Evolutionary conservation across 441 rosid species (phyloP).

Genomic region (Cnidoscolus chayamansa): DNA sequence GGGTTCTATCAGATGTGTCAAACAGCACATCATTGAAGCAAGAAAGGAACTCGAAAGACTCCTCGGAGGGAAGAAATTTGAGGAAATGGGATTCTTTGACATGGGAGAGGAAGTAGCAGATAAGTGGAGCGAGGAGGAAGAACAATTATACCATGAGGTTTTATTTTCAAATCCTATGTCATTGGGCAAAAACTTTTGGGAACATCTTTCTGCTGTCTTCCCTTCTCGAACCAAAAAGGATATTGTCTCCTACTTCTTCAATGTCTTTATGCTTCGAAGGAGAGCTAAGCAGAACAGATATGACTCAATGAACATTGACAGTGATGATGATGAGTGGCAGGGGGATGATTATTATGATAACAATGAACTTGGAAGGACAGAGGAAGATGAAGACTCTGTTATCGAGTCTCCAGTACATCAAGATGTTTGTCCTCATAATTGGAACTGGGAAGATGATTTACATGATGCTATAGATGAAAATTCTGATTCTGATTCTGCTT

Average conservation of each 20-base stretch:
- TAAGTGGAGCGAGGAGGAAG: conserved; percentile 44
- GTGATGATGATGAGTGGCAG: conserved; percentile 68
- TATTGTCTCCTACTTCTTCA: conserved; percentile 46
- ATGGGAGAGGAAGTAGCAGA: conserved; percentile 51
- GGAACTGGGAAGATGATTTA: conserved; percentile 16
- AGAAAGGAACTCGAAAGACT: conserved; percentile 31
- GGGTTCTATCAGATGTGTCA: conserved; percentile 45
- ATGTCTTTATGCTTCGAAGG: conserved; percentile 46
- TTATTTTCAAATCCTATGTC: conserved; percentile 42
- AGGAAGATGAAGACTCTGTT: conserved; percentile 43
- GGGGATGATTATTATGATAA: conserved; percentile 29
- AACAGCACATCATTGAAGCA: conserved; percentile 41
- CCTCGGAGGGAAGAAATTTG: conserved; percentile 39
- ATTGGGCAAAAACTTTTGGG: conserved; percentile 43
- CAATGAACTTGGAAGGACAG: conserved; percentile 25
- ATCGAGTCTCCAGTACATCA: conserved; percentile 36
- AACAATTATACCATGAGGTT: conserved; percentile 33
- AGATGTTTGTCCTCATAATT: conserved; percentile 16
- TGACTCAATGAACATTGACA: conserved; percentile 40
- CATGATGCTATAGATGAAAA: conserved; percentile 16
- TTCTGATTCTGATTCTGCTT: neutral
- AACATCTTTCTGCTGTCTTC: conserved; percentile 34
- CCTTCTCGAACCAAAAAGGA: conserved; percentile 39
- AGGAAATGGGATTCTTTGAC: conserved; percentile 39
- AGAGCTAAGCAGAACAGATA: conserved; percentile 45